A percentile compares a stretch with the other conserved stretches of the same genome.
These are phyloP conservation scores for Xylariales sp. DNA, from an alignment of 2,329 filamentous ascomycete genomes.

Conservation along the genomic window DNA sequence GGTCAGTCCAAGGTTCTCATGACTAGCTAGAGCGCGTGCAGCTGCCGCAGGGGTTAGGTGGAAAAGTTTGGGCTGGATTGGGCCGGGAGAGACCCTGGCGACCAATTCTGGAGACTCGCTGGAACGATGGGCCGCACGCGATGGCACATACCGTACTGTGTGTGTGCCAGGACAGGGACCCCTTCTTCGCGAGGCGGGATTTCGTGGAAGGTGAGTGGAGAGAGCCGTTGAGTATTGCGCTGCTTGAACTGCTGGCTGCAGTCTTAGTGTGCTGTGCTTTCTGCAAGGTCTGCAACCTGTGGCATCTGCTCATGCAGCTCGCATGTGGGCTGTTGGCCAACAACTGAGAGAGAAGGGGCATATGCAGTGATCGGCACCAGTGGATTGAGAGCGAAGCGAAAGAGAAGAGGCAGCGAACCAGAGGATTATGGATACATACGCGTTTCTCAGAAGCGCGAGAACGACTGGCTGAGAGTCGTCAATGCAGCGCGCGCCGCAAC, in stretches of 20 bases:
- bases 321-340: slow-evolving; percentile 24
- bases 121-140: too few relatives aligned
- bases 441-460: slow-evolving; percentile 22
- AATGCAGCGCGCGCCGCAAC: slow-evolving; percentile 13
- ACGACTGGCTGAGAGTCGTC: slow-evolving; percentile 17
- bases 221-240: slow-evolving; percentile 7
- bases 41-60: background rate
- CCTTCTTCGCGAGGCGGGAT: too few relatives aligned
- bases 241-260: slow-evolving; percentile 3
- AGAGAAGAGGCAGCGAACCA: slow-evolving; percentile 12
- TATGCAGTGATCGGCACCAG: slow-evolving; percentile 29
- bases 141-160: too few relatives aligned
- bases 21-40: slow-evolving; percentile 14
- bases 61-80: background rate
- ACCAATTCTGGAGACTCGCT: background rate
- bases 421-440: slow-evolving; percentile 16
- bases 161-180: too few relatives aligned
- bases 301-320: slow-evolving; percentile 20
- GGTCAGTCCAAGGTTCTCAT: slow-evolving; percentile 20
- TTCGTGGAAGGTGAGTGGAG: slow-evolving; percentile 14
- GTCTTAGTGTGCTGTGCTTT: background rate
- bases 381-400: slow-evolving; percentile 16
- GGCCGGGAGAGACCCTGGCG: slow-evolving; percentile 2
- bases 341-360: slow-evolving; percentile 27
- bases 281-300: slow-evolving; percentile 10